Evolutionary conservation across 139 green algal genomes (phyloP), one percentile per base, ranked within the genome.

Genomic region (Yamagishiella unicocca): DNA sequence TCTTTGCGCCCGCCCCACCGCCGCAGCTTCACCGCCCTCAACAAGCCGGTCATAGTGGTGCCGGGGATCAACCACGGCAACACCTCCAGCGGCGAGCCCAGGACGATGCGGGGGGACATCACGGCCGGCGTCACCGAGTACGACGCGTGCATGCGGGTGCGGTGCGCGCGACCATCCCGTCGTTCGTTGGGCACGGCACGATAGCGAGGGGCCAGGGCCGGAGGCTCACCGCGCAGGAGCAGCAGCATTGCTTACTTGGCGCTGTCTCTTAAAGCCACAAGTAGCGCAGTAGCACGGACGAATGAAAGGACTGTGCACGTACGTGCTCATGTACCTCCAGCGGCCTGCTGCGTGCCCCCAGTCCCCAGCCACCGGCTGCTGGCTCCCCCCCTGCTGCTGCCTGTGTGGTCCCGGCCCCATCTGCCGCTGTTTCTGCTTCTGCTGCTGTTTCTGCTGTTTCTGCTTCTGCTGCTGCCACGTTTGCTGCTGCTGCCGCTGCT

Each of bases 51-150:
- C 14, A 10, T 82, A 2, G 54, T 72, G 77, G 12, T 84, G 8
- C 53, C 38, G 35, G 77, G 35, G 14, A 8, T 84, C 77, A 84
- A 84, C 53, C 77, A 84, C 8, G 77, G 77, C 54, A 53, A 73
- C 58, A 84, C 77, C 37, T 73, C 55, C 77, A 84, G 54, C 53
- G 77, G 77, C 0, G 37, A 70, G 2, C 54, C 55, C 25, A 24
- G 27, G 27, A 55, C 35, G 53, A 22, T 25, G 55, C 77, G 77
- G 4, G 77, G 77, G 50, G 77, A 84, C 53, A 73, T 82, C 46
- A 50, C 74, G 6, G 74, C 74, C 2, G 31, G 50, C 2, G 74
- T 82, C 19, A 29, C 74, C 19, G 29, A 67, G n/a, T 33, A 81
- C 73, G n/a, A 29, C 27, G 46, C 27, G 19, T 66, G 73, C 73